phyloP scores from a whole-genome alignment of 169 alveolate species.

The Toxoplasma gondii region DNA sequence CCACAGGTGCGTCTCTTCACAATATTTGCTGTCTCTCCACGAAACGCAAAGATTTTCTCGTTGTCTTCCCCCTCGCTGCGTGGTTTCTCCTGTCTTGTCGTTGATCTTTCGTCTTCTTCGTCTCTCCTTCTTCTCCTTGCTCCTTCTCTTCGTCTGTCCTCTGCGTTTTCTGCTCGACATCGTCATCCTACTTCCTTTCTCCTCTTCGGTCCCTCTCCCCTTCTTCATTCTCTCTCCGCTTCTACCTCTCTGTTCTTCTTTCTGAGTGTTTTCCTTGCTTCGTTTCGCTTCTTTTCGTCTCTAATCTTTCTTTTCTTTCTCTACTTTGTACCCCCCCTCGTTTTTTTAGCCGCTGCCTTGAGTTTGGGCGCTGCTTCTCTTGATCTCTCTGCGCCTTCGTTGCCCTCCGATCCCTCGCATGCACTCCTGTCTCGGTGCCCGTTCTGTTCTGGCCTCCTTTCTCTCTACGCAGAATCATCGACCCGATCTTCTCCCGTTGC shows the following conservation, averaged over 20 bases:
- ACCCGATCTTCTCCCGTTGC: conserved; percentile 69
- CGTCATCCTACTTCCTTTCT: background rate
- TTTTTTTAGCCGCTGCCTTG: too few relatives aligned
- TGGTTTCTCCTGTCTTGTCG: background rate
- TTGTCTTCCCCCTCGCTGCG: background rate
- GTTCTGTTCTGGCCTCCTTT: background rate
- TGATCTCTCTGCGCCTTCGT: too few relatives aligned
- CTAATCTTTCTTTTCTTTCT: background rate
- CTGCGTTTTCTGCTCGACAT: background rate
- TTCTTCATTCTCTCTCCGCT: too few relatives aligned
- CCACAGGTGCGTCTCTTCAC: conserved; percentile 70
- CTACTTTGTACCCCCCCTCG: too few relatives aligned
- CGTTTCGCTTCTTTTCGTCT: background rate
- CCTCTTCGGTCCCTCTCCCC: too few relatives aligned
- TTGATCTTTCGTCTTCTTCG: background rate
- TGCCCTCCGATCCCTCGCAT: background rate
- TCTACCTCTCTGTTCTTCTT: too few relatives aligned
- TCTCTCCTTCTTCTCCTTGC: background rate
- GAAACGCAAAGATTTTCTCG: background rate
- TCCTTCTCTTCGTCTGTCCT: background rate
- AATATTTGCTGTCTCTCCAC: conserved; percentile 84
- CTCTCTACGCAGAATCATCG: conserved; percentile 64
- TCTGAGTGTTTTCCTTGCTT: too few relatives aligned
- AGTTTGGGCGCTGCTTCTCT: too few relatives aligned
- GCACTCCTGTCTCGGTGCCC: background rate